Conservation (phyloP, 345 rosid species). For the Citrus sinensis region DNA sequence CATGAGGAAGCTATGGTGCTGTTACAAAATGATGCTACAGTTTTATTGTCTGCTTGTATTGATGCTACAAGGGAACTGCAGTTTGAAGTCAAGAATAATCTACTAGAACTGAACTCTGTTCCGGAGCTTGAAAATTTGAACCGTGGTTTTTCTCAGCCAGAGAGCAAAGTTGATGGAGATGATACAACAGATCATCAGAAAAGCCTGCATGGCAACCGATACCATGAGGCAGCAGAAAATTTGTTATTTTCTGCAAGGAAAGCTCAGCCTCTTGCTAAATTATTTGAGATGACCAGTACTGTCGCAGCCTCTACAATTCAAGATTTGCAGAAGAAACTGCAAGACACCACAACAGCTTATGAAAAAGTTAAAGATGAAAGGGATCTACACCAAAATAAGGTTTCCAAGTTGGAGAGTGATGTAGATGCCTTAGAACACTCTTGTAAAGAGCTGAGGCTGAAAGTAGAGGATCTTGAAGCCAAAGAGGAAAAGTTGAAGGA, state of each 20-base stretch:
- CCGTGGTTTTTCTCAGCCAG: constrained; percentile 22
- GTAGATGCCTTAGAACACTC: constrained; percentile 44
- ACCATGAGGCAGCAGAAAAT: constrained; percentile 34
- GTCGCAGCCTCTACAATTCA: constrained; percentile 47
- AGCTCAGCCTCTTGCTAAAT: constrained; percentile 34
- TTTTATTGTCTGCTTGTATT: constrained; percentile 56
- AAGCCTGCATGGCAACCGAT: constrained; percentile 32
- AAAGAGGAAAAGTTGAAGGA: constrained; percentile 58
- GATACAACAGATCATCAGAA: constrained; percentile 29
- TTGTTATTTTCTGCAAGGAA: constrained; percentile 43
- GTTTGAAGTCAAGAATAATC: constrained; percentile 44
- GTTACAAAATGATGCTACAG: constrained; percentile 42
- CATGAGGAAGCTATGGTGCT: constrained; percentile 41
- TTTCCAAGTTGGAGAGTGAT: constrained; percentile 54
- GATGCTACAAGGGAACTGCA: constrained; percentile 56
- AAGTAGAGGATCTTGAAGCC: constrained; percentile 42
- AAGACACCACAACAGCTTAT: constrained; percentile 32
- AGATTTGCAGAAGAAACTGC: constrained; percentile 57
- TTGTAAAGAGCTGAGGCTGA: constrained; percentile 44
- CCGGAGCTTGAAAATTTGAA: constrained; percentile 44
- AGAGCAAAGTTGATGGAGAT: constrained; percentile 28
- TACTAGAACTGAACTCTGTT: constrained; percentile 36
- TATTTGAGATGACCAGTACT: constrained; percentile 49
- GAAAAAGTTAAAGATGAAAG: constrained; percentile 50
- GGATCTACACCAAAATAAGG: constrained; percentile 38